These are phyloP conservation scores for Jacaranda copaia DNA, from an alignment of 257 asterid genomes.

Conservation along the genomic window DNA sequence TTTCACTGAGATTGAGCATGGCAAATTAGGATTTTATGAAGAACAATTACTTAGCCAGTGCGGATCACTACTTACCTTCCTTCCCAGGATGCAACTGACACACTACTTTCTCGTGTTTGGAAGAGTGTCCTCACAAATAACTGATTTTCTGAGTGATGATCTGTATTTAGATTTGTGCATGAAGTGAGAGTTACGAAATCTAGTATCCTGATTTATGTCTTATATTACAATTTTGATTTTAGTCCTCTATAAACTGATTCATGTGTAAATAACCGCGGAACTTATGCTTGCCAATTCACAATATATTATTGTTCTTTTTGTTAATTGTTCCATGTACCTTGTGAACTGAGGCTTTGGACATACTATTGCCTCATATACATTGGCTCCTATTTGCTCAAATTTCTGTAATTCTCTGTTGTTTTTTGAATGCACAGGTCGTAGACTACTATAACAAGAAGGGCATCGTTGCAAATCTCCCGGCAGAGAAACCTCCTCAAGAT, in stretches of 20 bases:
- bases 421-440: constrained; percentile 58
- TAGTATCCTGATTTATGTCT: not conserved
- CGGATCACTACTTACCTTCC: too few species aligned
- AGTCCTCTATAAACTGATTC: not conserved
- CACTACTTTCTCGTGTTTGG: too few species aligned
- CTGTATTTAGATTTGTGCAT: not conserved
- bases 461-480: constrained; percentile 71
- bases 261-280: not conserved
- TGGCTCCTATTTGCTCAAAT: not conserved
- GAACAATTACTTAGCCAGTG: too few species aligned
- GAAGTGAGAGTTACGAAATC: not conserved
- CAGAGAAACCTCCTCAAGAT: constrained; percentile 77
- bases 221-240: constrained; percentile 3
- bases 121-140: too few species aligned
- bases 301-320: not conserved
- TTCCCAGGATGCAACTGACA: too few species aligned
- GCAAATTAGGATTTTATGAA: too few species aligned
- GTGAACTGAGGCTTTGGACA: not conserved
- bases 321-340: constrained; percentile 4
- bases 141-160: too few species aligned
- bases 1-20: too few species aligned
- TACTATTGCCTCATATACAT: not conserved
- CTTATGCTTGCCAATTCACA: not conserved
- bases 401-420: not conserved
- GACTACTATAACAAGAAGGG: constrained; percentile 75